These are phyloP conservation scores for Chaetomium sp. DNA, from an alignment of 2,329 filamentous ascomycete genomes.

Conservation along the genomic window DNA sequence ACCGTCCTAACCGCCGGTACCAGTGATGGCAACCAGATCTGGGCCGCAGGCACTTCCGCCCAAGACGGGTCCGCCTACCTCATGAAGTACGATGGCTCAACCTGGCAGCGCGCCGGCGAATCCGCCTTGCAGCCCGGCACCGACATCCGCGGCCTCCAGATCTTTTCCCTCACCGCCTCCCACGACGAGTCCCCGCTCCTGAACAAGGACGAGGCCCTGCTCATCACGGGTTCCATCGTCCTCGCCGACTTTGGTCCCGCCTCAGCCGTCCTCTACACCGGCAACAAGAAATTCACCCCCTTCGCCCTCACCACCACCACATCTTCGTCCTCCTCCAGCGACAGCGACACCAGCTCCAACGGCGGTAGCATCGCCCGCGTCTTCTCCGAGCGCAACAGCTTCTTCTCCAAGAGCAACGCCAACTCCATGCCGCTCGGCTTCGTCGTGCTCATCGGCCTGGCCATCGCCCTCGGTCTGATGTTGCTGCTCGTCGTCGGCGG, in stretches of 20 bases:
- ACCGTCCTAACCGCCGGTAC: constrained; percentile 70
- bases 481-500: constrained; percentile 71
- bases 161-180: constrained; percentile 63
- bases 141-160: constrained; percentile 70
- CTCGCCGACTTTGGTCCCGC: constrained; percentile 71
- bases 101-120: constrained; percentile 61
- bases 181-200: constrained; percentile 63
- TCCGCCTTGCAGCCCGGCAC: constrained; percentile 56
- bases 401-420: constrained; percentile 53
- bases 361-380: constrained; percentile 70
- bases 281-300: constrained; percentile 61
- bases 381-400: constrained; percentile 75
- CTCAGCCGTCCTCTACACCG: constrained; percentile 84
- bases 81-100: constrained; percentile 70
- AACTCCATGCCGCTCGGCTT: constrained; percentile 64
- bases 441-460: constrained; percentile 73
- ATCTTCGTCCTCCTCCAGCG: constrained; percentile 31
- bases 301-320: constrained; percentile 65
- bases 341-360: constrained; percentile 31
- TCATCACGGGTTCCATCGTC: constrained; percentile 78
- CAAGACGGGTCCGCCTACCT: constrained; percentile 68
- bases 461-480: constrained; percentile 69
- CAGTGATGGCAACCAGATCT: constrained; percentile 64
- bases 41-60: constrained; percentile 67
- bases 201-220: constrained; percentile 60